phyloP scores from a whole-genome alignment of 2,329 filamentous ascomycete genomes.

The Penicillium hordei region DNA sequence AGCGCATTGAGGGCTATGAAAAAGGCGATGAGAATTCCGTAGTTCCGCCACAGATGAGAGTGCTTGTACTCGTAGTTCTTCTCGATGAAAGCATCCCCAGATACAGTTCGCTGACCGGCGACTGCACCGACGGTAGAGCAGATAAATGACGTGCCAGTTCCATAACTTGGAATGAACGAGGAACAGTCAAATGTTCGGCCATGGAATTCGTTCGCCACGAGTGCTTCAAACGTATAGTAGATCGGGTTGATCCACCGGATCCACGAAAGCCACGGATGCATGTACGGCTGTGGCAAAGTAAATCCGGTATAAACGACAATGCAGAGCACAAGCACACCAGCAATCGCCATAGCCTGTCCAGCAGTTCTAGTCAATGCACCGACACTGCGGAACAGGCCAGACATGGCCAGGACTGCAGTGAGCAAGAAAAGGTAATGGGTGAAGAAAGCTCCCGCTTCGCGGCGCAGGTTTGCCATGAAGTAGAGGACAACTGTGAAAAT shows the following conservation, averaged over 20 bases:
- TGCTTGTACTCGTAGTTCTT: conserved; percentile 57
- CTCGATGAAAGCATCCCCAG: conserved; percentile 58
- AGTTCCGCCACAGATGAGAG: conserved; percentile 64
- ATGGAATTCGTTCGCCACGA: conserved; percentile 36
- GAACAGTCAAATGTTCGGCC: conserved; percentile 25
- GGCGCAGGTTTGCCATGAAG: conserved; percentile 78
- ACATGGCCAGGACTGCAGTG: conserved; percentile 47
- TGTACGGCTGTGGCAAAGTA: conserved; percentile 41
- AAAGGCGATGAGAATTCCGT: conserved; percentile 67
- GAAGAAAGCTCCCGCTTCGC: conserved; percentile 76
- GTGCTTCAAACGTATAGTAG: conserved; percentile 32
- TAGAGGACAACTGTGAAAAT: conserved; percentile 78
- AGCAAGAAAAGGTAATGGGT: conserved; percentile 62
- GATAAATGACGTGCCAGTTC: conserved; percentile 17
- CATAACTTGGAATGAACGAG: conserved; percentile 20
- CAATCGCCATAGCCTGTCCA: conserved; percentile 55
- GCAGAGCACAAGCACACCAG: conserved; percentile 32
- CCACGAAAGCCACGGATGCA: conserved; percentile 53
- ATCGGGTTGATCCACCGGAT: conserved; percentile 36
- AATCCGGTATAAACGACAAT: conserved; percentile 41
- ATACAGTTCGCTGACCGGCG: conserved; percentile 54
- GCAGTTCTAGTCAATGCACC: conserved; percentile 42
- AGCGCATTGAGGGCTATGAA: conserved; percentile 56
- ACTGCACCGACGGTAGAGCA: conserved; percentile 48
- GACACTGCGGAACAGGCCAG: conserved; percentile 54